Evolutionary conservation across 2,329 filamentous ascomycete genomes (phyloP).

Genomic region (Tetracladium maxilliforme): DNA sequence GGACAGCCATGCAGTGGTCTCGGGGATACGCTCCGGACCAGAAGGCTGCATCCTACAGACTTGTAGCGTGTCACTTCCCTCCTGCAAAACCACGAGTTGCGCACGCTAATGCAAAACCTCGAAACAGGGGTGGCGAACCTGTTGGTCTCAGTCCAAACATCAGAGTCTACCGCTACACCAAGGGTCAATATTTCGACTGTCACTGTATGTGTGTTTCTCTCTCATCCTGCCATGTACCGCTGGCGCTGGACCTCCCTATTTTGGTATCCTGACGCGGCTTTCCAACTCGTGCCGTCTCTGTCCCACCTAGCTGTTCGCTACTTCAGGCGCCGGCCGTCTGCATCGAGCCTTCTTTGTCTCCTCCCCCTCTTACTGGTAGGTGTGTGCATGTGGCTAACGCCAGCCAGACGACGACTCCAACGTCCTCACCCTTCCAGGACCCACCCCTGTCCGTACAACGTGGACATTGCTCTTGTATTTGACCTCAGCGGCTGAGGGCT

Average conservation of each 20-base stretch:
- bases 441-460: conserved; percentile 54
- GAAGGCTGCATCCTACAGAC: too few species aligned
- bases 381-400: too few species aligned
- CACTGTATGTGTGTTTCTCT: conserved; percentile 51
- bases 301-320: background rate
- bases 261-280: background rate
- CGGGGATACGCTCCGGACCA: too few species aligned
- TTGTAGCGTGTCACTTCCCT: too few species aligned
- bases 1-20: too few species aligned
- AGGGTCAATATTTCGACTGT: conserved; percentile 81
- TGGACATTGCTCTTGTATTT: conserved; percentile 88
- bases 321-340: background rate
- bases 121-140: conserved; percentile 62
- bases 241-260: background rate
- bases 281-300: background rate
- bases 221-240: background rate
- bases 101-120: background rate
- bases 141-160: conserved; percentile 84
- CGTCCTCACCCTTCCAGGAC: conserved; percentile 41
- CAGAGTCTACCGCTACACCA: conserved; percentile 72
- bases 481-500: conserved; percentile 59
- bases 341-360: background rate
- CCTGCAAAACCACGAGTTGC: too few species aligned
- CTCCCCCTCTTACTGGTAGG: too few species aligned
- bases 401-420: conserved; percentile 81